Evolutionary conservation across 78 protist species (phyloP), one percentile per base, ranked within the genome.

Genomic region (Polysphondylium violaceum): DNA sequence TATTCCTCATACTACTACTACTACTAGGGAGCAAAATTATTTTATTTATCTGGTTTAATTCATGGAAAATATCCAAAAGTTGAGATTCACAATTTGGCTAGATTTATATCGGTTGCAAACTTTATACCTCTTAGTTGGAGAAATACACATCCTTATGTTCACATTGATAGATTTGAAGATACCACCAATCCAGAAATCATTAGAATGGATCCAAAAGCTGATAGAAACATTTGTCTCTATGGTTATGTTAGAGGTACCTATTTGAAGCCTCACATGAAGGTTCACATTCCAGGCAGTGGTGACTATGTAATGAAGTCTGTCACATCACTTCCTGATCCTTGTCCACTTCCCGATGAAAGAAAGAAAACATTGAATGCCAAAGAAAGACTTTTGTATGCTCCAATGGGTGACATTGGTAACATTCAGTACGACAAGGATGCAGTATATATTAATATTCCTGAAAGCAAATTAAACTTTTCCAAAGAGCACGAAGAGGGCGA

Each of bases 261-360:
- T 73, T 61, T 99, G 63, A 94, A 94, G 73, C 86, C 95, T 40
- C 61, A 76, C 61, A 55, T 60, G 74, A 95, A 78, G 56, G 96
- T 98, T 29, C 99, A 99, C 91, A 14, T 99, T 4, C 94, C 99
- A n/a, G 99, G 99, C 23, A 77, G 75, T 40, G 99, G 99, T 50
- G 99, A 99, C 87, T 93, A 86, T 35, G 0, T 41, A 40, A 87
- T 97, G 93, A 72, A 33, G n/a, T 64, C 74, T 5, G 64, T 97
- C 14, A 51, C 81, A 7, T 36, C 68, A 17, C 65, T 98, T 25
- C 73, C 77, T 0, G 99, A 99, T 87, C 99, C 99, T 55, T 97
- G 98, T 92, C 99, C 99, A 17, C 94, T 81, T 35, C 98, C 99
- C 9, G 47, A 59, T 12, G 86, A 55, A 12, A 53, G 65, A 36